Percentiles rank a stretch among this genome's conserved stretches.
These are phyloP conservation scores for Citrus unshiu DNA, from an alignment of 345 rosid species.

Conservation along the genomic window DNA sequence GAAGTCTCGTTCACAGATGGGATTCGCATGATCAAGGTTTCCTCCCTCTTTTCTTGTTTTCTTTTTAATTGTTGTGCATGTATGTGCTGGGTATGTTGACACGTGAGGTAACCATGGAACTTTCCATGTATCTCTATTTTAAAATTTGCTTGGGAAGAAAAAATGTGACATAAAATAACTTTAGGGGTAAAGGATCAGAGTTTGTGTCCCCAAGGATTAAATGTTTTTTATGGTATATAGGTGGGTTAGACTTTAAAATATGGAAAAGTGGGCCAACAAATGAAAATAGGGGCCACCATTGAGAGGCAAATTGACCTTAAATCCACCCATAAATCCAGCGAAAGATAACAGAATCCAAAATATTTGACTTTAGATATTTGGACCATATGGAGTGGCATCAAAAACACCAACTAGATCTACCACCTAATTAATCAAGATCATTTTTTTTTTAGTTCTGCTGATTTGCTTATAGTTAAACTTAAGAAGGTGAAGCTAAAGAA, in stretches of 20 bases:
- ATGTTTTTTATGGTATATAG: background rate
- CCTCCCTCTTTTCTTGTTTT: background rate
- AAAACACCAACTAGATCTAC: background rate
- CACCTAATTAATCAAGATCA: background rate
- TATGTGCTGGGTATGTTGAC: background rate
- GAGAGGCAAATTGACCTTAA: background rate
- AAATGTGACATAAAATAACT: background rate
- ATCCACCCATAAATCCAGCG: conserved; percentile 27
- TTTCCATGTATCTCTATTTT: background rate
- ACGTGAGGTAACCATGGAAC: background rate
- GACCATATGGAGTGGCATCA: background rate
- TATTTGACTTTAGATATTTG: conserved; percentile 2
- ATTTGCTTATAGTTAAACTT: background rate
- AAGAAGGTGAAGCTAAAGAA: background rate
- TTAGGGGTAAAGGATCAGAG: background rate
- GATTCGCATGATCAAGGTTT: conserved; percentile 1
- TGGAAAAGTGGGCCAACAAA: conserved; percentile 2
- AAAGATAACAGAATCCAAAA: conserved; percentile 11
- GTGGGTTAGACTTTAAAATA: background rate
- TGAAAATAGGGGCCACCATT: conserved; percentile 9
- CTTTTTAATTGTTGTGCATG: background rate
- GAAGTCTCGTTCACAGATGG: background rate
- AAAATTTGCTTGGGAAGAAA: background rate
- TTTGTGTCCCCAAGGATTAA: background rate
- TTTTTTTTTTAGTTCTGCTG: background rate